Evolutionary conservation across 352 stramenopile species (phyloP).

Genomic region (Lagenidium sp.): DNA sequence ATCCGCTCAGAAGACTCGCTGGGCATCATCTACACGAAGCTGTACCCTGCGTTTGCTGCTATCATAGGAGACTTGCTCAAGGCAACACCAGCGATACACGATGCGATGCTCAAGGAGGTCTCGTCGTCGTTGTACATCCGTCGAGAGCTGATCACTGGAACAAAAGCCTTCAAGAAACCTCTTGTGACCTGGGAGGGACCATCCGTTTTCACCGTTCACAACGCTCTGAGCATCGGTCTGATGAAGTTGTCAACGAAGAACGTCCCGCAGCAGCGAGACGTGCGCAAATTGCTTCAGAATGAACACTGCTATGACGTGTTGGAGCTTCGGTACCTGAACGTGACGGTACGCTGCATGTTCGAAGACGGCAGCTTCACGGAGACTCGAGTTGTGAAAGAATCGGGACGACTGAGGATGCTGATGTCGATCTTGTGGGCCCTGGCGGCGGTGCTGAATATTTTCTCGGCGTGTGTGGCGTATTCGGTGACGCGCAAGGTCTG

Average conservation of each 20-base stretch:
- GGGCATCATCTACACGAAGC: neutral
- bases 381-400: neutral
- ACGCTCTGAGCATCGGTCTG: neutral
- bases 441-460: neutral
- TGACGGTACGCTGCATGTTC: neutral
- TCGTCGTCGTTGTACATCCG: neutral
- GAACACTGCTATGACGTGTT: slow-evolving; percentile 1
- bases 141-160: neutral
- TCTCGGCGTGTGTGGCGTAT: neutral
- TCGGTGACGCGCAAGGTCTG: neutral
- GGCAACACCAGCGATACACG: neutral
- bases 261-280: neutral
- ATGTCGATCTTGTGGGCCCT: neutral
- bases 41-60: neutral
- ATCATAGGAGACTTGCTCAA: neutral
- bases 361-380: neutral
- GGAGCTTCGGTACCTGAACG: neutral
- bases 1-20: neutral
- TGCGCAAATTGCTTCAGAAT: neutral
- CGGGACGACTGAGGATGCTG: neutral
- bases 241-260: slow-evolving; percentile 1
- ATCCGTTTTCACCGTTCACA: neutral
- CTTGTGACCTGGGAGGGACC: neutral
- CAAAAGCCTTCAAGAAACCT: neutral
- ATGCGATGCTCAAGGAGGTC: neutral